A percentile compares a stretch with the other conserved stretches of the same genome.
Evolutionary conservation across 148 eudicot genomes (phyloP).

Genomic region (Linanthus parryae): DNA sequence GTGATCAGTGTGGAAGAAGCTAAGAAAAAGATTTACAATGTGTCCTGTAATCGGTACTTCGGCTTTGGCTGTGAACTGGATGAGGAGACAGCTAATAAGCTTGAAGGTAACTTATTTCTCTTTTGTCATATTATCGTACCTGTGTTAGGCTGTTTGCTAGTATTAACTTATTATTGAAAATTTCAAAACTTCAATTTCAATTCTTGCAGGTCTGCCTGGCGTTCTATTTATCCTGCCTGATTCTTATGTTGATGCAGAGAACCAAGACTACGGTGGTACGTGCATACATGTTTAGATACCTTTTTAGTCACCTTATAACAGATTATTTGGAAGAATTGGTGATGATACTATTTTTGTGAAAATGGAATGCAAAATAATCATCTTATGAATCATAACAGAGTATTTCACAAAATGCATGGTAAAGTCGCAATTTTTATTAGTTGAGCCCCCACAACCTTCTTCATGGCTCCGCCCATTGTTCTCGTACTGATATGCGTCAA

Average conservation of each 20-base stretch:
- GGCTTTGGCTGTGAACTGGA: slow-evolving; percentile 95
- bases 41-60: slow-evolving; percentile 91
- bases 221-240: slow-evolving; percentile 94
- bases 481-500: no score
- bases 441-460: no score
- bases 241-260: slow-evolving; percentile 95
- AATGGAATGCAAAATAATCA: no score
- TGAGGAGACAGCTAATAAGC: slow-evolving; percentile 91
- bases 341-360: no score
- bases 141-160: not conserved
- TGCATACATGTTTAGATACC: no score
- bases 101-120: slow-evolving; percentile 49
- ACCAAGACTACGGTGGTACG: slow-evolving; percentile 95
- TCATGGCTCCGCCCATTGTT: no score
- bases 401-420: no score
- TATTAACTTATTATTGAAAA: not conserved
- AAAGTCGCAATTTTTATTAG: no score
- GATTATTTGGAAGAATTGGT: no score
- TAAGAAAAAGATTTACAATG: slow-evolving; percentile 82
- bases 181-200: not conserved
- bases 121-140: not conserved
- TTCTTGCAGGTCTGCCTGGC: slow-evolving; percentile 67
- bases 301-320: no score
- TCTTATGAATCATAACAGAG: no score
- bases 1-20: slow-evolving; percentile 88